These are phyloP conservation scores for Cardiospermum halicacabum DNA, from an alignment of 345 rosid species.

Conservation along the genomic window DNA sequence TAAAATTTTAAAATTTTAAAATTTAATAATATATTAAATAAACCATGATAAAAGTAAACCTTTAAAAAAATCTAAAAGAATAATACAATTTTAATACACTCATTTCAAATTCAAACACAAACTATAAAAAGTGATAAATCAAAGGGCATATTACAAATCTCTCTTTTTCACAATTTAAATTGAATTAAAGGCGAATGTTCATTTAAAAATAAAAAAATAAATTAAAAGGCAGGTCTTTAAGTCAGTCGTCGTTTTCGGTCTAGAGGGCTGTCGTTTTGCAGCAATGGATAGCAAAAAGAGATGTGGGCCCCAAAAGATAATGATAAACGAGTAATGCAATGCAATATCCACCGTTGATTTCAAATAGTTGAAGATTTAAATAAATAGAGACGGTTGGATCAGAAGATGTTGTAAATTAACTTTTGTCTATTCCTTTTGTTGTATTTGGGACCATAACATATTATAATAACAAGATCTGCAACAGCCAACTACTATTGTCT, in stretches of 20 bases:
- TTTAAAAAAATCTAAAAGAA: too few species aligned
- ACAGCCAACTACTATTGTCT: background rate
- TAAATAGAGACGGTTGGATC: slow-evolving; percentile 11
- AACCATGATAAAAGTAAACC: too few species aligned
- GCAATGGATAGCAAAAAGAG: background rate
- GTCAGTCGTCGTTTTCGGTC: background rate
- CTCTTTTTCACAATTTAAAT: too few species aligned
- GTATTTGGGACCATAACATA: background rate
- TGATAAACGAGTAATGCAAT: background rate
- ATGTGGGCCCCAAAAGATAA: background rate
- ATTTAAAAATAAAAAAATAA: too few species aligned
- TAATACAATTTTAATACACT: too few species aligned
- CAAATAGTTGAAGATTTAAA: background rate
- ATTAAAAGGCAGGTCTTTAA: background rate
- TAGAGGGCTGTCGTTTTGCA: background rate
- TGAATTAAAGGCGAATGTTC: background rate
- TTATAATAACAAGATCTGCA: too few species aligned
- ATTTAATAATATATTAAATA: too few species aligned
- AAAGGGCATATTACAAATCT: too few species aligned
- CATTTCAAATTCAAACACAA: too few species aligned
- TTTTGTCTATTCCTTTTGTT: background rate
- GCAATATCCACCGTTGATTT: background rate
- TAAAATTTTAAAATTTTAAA: too few species aligned
- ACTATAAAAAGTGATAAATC: too few species aligned
- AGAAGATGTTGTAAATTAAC: background rate